Evolutionary conservation across 2,329 filamentous ascomycete species (phyloP).

Genomic region (Trichoderma asperellum): DNA sequence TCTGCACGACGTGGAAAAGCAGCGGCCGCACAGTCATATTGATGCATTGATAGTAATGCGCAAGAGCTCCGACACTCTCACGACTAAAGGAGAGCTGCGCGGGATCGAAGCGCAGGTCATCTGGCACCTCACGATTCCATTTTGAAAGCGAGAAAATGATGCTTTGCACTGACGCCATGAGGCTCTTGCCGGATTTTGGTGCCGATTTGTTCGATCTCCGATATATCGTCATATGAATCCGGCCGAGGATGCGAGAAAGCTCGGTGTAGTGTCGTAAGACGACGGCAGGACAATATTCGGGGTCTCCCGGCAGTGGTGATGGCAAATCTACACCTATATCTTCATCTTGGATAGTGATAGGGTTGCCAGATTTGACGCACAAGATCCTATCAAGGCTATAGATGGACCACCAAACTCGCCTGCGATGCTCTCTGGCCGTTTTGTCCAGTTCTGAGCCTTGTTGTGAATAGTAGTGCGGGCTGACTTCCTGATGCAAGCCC

Average conservation of each 20-base stretch:
- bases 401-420: conserved; percentile 60
- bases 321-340: conserved; percentile 50
- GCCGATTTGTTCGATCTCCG: conserved; percentile 44
- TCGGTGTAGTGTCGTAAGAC: conserved; percentile 57
- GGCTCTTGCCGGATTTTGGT: conserved; percentile 49
- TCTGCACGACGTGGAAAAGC: conserved; percentile 57
- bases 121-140: conserved; percentile 55
- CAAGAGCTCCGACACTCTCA: conserved; percentile 55
- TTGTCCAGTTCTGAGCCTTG: conserved; percentile 41
- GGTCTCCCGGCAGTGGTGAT: conserved; percentile 42
- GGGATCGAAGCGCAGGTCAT: conserved; percentile 53
- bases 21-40: conserved; percentile 61
- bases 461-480: conserved; percentile 46
- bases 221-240: conserved; percentile 53
- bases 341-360: conserved; percentile 58
- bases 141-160: conserved; percentile 54
- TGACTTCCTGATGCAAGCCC: conserved; percentile 59
- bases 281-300: conserved; percentile 49
- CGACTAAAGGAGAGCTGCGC: conserved; percentile 50
- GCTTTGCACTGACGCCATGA: conserved; percentile 55
- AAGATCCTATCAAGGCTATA: conserved; percentile 59
- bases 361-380: conserved; percentile 58
- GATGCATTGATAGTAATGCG: conserved; percentile 62
- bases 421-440: conserved; percentile 51
- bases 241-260: conserved; percentile 56